These are phyloP conservation scores for Fraxinus velutina DNA, from an alignment of 305 asterid species.

Conservation along the genomic window DNA sequence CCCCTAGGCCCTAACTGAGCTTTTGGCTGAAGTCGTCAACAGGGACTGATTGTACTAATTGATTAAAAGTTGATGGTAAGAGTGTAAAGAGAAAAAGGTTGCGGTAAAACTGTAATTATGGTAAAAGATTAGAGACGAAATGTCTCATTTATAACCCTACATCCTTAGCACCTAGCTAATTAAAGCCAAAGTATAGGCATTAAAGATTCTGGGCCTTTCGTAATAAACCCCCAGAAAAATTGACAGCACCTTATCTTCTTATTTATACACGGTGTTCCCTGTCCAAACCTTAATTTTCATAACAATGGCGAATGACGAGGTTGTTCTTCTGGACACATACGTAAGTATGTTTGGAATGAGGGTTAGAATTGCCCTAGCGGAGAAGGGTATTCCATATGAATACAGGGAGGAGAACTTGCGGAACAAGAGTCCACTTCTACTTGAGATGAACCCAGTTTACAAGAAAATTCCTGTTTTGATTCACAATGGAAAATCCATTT, in stretches of 20 bases:
- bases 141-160: not conserved
- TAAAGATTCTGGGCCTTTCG: not conserved
- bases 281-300: not conserved
- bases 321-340: conserved; percentile 34
- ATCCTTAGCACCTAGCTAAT: not conserved
- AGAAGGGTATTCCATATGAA: conserved; percentile 42
- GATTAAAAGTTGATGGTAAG: not conserved
- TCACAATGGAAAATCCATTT: conserved; percentile 31
- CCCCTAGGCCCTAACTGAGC: not conserved
- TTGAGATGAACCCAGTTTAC: conserved; percentile 60
- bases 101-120: not conserved
- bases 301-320: conserved; percentile 32
- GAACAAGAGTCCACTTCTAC: conserved; percentile 37
- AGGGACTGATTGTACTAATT: not conserved
- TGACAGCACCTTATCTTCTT: not conserved
- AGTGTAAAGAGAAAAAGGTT: not conserved
- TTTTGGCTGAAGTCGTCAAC: not conserved
- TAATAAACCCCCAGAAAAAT: not conserved
- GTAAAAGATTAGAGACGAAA: not conserved
- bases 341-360: conserved; percentile 51
- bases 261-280: not conserved
- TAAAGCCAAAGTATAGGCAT: not conserved
- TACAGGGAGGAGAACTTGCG: conserved; percentile 41
- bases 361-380: conserved; percentile 44
- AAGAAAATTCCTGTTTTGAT: conserved; percentile 27